Percentiles rank a stretch among this genome's conserved stretches.
These are phyloP conservation scores for Fusarium luffae DNA, from an alignment of 2,329 filamentous ascomycete species.

Conservation along the genomic window DNA sequence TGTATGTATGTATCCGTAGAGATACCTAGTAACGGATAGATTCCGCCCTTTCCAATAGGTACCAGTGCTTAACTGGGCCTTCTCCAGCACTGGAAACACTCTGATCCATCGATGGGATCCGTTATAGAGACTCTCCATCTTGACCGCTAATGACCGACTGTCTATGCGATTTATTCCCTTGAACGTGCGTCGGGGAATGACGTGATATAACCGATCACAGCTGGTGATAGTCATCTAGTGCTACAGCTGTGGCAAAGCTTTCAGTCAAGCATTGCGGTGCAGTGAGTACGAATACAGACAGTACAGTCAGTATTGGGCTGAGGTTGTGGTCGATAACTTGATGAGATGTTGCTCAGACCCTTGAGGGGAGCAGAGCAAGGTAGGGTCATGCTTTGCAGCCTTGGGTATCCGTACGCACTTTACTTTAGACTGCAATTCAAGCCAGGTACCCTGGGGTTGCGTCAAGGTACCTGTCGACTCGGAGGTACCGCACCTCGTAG, in stretches of 20 bases:
- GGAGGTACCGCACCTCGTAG: slow-evolving; percentile 28
- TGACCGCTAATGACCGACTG: neutral
- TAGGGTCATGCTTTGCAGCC: slow-evolving; percentile 2
- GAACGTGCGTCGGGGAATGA: slow-evolving; percentile 17
- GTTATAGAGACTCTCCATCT: slow-evolving; percentile 7
- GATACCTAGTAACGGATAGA: slow-evolving; percentile 14
- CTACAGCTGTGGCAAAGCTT: neutral
- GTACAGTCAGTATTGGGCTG: neutral
- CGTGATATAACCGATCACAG: slow-evolving; percentile 24
- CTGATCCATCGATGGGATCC: slow-evolving; percentile 9
- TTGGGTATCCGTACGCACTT: neutral
- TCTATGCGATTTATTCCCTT: neutral
- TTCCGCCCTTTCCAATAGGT: slow-evolving; percentile 17
- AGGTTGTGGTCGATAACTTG: slow-evolving; percentile 5
- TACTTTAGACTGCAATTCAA: slow-evolving; percentile 5
- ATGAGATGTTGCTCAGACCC: slow-evolving; percentile 32
- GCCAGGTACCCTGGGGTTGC: slow-evolving; percentile 11
- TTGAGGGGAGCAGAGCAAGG: slow-evolving; percentile 18
- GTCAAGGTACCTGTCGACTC: slow-evolving; percentile 24
- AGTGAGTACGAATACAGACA: neutral
- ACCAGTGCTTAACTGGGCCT: slow-evolving; percentile 7
- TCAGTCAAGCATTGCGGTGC: neutral
- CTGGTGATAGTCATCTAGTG: slow-evolving; percentile 2
- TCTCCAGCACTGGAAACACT: slow-evolving; percentile 21
- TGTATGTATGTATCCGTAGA: neutral